Evolutionary conservation across 2,329 filamentous ascomycete genomes (phyloP), one percentile per base, ranked within the genome.

Genomic region (Lasiodiplodia theobromae): DNA sequence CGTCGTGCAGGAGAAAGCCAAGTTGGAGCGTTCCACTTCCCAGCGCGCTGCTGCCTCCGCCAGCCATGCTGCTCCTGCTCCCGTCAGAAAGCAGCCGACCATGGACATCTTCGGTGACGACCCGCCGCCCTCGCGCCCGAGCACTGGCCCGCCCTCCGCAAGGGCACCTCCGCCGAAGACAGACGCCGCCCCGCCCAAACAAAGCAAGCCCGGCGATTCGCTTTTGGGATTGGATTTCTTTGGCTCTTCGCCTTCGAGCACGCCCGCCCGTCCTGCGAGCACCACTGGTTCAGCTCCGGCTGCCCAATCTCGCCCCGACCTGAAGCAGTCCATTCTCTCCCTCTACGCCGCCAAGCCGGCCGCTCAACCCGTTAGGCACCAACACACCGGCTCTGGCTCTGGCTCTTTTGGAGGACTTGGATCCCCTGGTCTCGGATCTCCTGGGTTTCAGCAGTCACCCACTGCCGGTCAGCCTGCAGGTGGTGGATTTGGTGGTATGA

Each of bases 301-400:
- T 21, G 86, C 86, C 14, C 90, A 92, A 73, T 96, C 94, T 56
- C 87, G 96, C 70, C 94, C 95, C 2, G 96, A 99, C 77, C 84
- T 99, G 70, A 99, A 99, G 82, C 95, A 97, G 80, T 98, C 95
- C 2, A 99, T 99, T 70, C 83, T 99, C 60, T 99, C 96, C 8
- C 86, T 99, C 18, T 99, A 99, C 77, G 93, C 94, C 12, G 92
- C 93, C 8, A 88, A 89, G 5, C 92, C 94, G 1, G 92, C 93
- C 76, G 89, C 92, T n/a, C 91, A 92, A 73, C 84, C 88, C 53
- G 82, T 82, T 67, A 77, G 82, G 47, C 78, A 80, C 25, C 78
- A 81, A 25, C 82, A 84, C 37, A 89, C 91, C 77, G 83, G 84
- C 44, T 85, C 87, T 14, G 86, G 76, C 11, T 85, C 87, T 14